Evolutionary conservation across 1,284 basidiomycete species (phyloP), one percentile per base, ranked within the genome.

Genomic region (Cryptococcus neoformans): DNA sequence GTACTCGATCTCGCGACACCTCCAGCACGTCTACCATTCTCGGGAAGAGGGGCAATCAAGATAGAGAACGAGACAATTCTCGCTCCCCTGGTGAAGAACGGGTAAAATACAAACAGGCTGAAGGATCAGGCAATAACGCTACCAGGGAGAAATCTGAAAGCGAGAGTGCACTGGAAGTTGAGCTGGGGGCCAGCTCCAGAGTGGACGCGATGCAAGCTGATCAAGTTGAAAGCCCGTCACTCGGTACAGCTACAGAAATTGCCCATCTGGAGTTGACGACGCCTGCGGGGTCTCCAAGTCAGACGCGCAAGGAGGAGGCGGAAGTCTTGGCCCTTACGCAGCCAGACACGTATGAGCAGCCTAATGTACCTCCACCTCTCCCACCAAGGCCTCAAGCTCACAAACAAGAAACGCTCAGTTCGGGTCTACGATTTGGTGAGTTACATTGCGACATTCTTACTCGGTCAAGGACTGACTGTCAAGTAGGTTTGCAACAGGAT

Each of bases 401-500:
- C 6, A 59, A 62, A 16, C 61, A 80, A 80, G 53, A 78, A 63
- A 59, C 68, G 73, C 14, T 85, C 83, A n/a, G 85, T 85, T 3
- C 83, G 49, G 56, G 85, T 14, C 90, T 95, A 88, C 88, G 92
- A 83, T 95, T 95, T 69, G 92, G 91, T 90, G 70, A 70, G 83
- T 64, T 49, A 40, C 3, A 35, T 70, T 28, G 49, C 40, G 16
- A n/a, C 53, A n/a, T 21, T 44, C 9, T 41, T 6, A 11, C 54
- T 35, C 21, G 44, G 28, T 41, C 17, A 34, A 42, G 21, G 36
- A 37, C 57, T 12, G 54, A 41, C 12, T n/a, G 60, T 44, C 34
- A 38, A 42, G 10, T 16, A 85, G 92, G 92, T n/a, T 87, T 90
- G 63, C 95, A 99, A 70, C 95, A 99, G 71, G 95, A 99, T 73